Evolutionary conservation across 2,329 filamentous ascomycete genomes (phyloP).

Genomic region (Phialophora tarda): DNA sequence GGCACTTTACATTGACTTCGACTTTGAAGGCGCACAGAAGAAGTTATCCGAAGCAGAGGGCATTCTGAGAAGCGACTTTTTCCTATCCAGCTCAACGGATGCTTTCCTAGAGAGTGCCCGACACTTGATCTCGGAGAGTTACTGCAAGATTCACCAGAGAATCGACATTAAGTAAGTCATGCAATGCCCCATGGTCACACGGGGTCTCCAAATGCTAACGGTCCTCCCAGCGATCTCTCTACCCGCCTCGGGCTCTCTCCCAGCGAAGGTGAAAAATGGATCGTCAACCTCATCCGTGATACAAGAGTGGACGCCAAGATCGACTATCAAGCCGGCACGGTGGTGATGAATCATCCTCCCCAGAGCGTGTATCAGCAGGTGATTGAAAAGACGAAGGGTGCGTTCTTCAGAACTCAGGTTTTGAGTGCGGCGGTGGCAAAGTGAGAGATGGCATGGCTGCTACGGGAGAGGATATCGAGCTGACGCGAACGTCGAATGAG

Average conservation of each 20-base stretch:
- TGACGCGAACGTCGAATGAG: conserved; percentile 3
- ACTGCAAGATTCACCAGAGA: conserved; percentile 99
- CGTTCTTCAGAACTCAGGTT: conserved; percentile 97
- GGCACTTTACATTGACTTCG: conserved; percentile 93
- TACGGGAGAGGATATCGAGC: not conserved
- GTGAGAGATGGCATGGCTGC: conserved; percentile 42
- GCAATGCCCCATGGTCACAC: not conserved
- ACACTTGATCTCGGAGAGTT: conserved; percentile 96
- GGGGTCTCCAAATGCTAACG: conserved; percentile 21
- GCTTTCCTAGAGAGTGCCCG: conserved; percentile 91
- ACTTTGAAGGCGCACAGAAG: conserved; percentile 95
- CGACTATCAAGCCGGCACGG: conserved; percentile 97
- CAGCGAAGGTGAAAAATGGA: conserved; percentile 99
- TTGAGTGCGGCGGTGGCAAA: conserved; percentile 67
- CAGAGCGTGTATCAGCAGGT: conserved; percentile 99
- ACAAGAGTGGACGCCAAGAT: conserved; percentile 98
- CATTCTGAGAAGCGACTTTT: conserved; percentile 92
- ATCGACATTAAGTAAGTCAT: conserved; percentile 84
- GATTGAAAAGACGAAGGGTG: conserved; percentile 98
- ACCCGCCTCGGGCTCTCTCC: conserved; percentile 87
- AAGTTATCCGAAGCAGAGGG: conserved; percentile 86
- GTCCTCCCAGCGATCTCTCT: conserved; percentile 72
- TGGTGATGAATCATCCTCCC: conserved; percentile 98
- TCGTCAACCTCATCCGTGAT: conserved; percentile 98
- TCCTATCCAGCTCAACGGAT: conserved; percentile 83